phyloP scores from a whole-genome alignment of 805 yeast genomes.

The Ogataea corticis region DNA sequence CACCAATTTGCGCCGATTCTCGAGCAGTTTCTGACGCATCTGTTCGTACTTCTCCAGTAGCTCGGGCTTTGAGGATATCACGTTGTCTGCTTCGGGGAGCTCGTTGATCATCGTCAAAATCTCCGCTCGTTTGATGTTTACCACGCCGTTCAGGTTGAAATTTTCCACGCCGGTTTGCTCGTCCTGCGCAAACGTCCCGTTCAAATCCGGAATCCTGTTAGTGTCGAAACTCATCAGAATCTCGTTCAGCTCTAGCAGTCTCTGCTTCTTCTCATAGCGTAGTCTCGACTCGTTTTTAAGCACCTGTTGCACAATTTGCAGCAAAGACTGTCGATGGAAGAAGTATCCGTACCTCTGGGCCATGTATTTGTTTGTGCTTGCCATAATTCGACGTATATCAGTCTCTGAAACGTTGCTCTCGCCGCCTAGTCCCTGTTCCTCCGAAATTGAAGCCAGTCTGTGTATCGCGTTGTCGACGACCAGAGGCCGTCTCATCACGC shows the following conservation, averaged over 20 bases:
- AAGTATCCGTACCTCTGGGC: constrained; percentile 22
- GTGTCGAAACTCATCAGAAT: constrained; percentile 27
- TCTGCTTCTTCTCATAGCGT: constrained; percentile 18
- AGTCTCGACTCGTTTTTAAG: constrained; percentile 25
- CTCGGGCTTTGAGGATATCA: constrained; percentile 21
- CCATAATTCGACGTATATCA: constrained; percentile 14
- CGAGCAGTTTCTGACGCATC: constrained; percentile 15
- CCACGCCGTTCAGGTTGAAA: constrained; percentile 26
- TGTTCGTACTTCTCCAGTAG: constrained; percentile 29
- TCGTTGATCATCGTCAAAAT: constrained; percentile 30
- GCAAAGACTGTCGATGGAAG: constrained; percentile 33
- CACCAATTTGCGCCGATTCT: constrained; percentile 17
- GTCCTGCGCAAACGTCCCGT: constrained; percentile 21
- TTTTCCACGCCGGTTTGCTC: constrained; percentile 17
- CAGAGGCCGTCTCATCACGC: constrained; percentile 20
- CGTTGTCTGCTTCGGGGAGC: constrained; percentile 28
- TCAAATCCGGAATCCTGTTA: constrained; percentile 23
- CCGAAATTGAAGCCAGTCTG: constrained; percentile 11
- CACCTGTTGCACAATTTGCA: constrained; percentile 33
- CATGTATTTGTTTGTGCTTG: constrained; percentile 12
- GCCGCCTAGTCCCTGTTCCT: constrained; percentile 8
- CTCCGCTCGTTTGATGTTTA: constrained; percentile 23
- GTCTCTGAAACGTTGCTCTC: constrained; percentile 9
- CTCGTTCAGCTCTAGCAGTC: constrained; percentile 29
- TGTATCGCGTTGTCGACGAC: constrained; percentile 14